A percentile compares a stretch with the other conserved stretches of the same genome.
phyloP scores from a whole-genome alignment of 768 basidiomycete genomes.

The Leccinum ochraceum region DNA sequence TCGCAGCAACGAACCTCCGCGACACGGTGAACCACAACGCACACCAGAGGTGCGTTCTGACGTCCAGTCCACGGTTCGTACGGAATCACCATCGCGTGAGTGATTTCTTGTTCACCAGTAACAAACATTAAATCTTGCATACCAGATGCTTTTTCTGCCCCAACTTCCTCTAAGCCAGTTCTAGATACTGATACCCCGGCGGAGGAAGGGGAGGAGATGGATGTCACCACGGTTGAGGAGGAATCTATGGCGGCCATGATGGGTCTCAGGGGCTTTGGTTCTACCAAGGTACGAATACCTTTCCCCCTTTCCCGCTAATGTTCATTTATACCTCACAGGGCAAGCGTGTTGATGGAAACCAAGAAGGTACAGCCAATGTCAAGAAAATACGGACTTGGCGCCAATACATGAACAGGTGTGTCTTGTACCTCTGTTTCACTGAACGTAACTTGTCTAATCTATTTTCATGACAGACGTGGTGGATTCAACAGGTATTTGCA shows the following conservation, averaged over 20 bases:
- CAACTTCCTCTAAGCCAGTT: slow-evolving; percentile 31
- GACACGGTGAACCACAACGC: slow-evolving; percentile 27
- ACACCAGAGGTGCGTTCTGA: slow-evolving; percentile 21
- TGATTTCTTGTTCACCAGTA: neutral
- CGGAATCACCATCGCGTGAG: slow-evolving; percentile 19
- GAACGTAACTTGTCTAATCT: slow-evolving; percentile 17
- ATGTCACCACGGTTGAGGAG: slow-evolving; percentile 64
- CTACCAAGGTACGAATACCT: slow-evolving; percentile 68
- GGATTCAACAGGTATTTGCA: slow-evolving; percentile 75
- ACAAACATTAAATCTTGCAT: neutral
- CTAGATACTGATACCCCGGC: slow-evolving; percentile 45
- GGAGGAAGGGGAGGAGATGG: slow-evolving; percentile 53
- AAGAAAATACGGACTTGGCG: slow-evolving; percentile 92
- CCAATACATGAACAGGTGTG: slow-evolving; percentile 96
- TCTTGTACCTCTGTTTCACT: slow-evolving; percentile 3
- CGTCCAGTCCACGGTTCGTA: slow-evolving; percentile 11
- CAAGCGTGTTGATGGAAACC: slow-evolving; percentile 79
- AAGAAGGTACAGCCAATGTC: slow-evolving; percentile 63
- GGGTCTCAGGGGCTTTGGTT: slow-evolving; percentile 86
- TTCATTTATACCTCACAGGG: slow-evolving; percentile 47
- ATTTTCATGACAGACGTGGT: slow-evolving; percentile 56
- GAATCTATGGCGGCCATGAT: slow-evolving; percentile 87
- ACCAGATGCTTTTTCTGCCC: slow-evolving; percentile 11
- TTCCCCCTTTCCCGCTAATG: slow-evolving; percentile 2
- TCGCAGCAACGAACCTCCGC: slow-evolving; percentile 24